These are phyloP conservation scores for Beauveria bassiana DNA, from an alignment of 2,329 filamentous ascomycete genomes.

Conservation along the genomic window DNA sequence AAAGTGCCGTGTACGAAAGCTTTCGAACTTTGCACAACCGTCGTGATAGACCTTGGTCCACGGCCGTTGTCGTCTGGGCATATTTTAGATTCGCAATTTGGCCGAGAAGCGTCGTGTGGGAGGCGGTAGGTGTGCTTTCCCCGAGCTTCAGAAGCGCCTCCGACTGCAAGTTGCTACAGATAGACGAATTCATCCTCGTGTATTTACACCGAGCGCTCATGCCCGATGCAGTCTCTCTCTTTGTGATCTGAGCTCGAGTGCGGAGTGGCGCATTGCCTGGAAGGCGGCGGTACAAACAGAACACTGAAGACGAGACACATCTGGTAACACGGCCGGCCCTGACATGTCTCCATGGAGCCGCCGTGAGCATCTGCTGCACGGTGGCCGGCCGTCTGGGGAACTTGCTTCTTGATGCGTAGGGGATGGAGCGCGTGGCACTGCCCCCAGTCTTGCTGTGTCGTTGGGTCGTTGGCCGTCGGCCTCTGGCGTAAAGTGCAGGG, in stretches of 20 bases:
- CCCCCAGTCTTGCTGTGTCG: neutral
- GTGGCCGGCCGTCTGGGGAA: neutral
- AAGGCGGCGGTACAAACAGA: neutral
- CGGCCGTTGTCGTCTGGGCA: neutral
- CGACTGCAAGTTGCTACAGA: neutral
- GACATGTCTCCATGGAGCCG: neutral
- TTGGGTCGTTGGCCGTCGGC: neutral
- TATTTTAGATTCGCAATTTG: neutral
- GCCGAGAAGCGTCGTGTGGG: neutral
- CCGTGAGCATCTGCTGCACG: neutral
- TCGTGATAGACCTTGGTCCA: neutral
- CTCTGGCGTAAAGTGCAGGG: neutral
- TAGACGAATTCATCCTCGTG: neutral
- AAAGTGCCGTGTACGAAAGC: too few species aligned
- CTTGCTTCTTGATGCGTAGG: neutral
- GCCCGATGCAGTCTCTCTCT: neutral
- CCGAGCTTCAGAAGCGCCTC: neutral
- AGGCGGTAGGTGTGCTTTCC: too few species aligned
- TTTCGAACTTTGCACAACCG: too few species aligned
- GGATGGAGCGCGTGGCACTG: neutral
- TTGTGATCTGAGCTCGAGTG: neutral
- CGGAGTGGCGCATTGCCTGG: neutral
- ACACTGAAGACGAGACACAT: neutral
- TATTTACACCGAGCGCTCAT: neutral
- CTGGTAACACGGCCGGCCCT: neutral